Base-by-base conservation (phyloP, 2,329 filamentous ascomycete genomes). In the Ophiocordyceps robertsii region DNA sequence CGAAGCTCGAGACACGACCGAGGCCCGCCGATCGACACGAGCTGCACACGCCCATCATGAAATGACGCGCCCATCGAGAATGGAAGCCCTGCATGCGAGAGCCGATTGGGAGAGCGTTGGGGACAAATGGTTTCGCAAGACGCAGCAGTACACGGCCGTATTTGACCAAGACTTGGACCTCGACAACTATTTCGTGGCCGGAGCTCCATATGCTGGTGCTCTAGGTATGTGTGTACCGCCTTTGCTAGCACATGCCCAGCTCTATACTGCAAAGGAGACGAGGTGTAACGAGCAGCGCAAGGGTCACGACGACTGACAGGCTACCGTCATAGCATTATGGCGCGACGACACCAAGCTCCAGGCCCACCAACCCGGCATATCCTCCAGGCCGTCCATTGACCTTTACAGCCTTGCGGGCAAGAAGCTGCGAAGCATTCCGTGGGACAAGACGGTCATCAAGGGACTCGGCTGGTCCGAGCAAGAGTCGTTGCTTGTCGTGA, bases 391-490 rank as follows among this genome's bases (percentile, higher is more conserved):
- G 17, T 84, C 80, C 53, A 94, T 98, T 64, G 88, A 95, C 58
- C 80, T 98, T 43, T 95, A 95, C 69, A 95, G 85, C 57, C 90
- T 83, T 61, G 82, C 92, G 11, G 92, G 92, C 42, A 92, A 88
- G 67, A 77, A 87, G 44, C 82, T 98, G 48, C 81, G 82, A 54
- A 79, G 77, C 57, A 87, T 95, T 50, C 77, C 83, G 59, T 96
- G 90, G 89, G 90, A 96, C 54, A 86, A 89, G 64, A 86, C 86
- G 38, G 70, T 80, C 3, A 85, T 98, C 56, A 84, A 82, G 60
- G 88, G 86, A 2, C 72, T 98, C 17, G 92, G 92, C 30, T 98
- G 92, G 92, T 95, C 89, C 17, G 90, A 95, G 55, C 87, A 95
- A 50, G 92, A 98, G 69, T 83, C 84, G 57, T 72, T 98, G 38